Percentiles rank a stretch among this genome's conserved stretches.
Conservation (phyloP, 306 rosid species). For the Pyrus communis region DNA sequence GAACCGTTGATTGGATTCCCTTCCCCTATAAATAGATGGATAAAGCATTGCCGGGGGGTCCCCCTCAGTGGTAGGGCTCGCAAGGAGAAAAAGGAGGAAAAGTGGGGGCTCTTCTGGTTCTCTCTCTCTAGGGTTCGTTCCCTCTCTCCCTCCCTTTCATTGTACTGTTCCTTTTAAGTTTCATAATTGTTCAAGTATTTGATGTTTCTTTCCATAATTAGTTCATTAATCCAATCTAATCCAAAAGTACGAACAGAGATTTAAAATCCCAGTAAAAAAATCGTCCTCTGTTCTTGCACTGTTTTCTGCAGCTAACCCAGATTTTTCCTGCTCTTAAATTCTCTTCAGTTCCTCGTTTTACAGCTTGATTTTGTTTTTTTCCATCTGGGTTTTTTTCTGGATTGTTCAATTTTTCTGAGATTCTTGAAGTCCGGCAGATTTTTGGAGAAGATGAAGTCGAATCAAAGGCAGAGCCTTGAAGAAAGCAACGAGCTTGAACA, state of each 20-base stretch:
- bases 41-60: slow-evolving; percentile 33
- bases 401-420: not conserved
- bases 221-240: slow-evolving; percentile 31
- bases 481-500: slow-evolving; percentile 17
- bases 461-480: slow-evolving; percentile 10
- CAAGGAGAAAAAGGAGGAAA: slow-evolving; percentile 18
- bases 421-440: not conserved
- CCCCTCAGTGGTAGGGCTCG: slow-evolving; percentile 21
- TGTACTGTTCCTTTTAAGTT: not conserved
- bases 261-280: slow-evolving; percentile 30
- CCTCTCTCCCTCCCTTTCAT: slow-evolving; percentile 14
- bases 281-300: slow-evolving; percentile 12
- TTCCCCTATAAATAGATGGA: slow-evolving; percentile 18
- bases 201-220: slow-evolving; percentile 1
- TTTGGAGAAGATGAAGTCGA: slow-evolving; percentile 23
- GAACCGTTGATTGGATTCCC: slow-evolving; percentile 24
- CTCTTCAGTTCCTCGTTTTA: not conserved
- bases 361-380: not conserved
- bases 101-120: slow-evolving; percentile 45
- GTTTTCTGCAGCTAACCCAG: not conserved
- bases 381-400: slow-evolving; percentile 9
- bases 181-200: not conserved
- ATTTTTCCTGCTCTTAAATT: not conserved
- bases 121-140: slow-evolving; percentile 55
- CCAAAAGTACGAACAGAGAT: slow-evolving; percentile 31